These are phyloP conservation scores for Scytalidium sp. DNA, from an alignment of 2,329 filamentous ascomycete genomes.

Conservation along the genomic window DNA sequence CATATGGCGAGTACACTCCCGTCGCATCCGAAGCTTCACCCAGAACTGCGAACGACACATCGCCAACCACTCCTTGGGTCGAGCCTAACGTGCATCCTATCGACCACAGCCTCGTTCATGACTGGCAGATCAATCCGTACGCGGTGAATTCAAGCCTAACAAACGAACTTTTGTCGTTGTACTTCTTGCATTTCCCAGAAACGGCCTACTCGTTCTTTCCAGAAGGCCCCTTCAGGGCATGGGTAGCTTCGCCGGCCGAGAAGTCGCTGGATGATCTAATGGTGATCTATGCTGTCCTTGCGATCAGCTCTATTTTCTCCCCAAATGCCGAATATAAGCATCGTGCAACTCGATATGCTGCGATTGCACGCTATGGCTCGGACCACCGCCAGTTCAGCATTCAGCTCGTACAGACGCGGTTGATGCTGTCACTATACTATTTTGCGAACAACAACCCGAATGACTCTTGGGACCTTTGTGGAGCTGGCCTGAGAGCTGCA, in stretches of 20 bases:
- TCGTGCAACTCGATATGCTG: slow-evolving; percentile 45
- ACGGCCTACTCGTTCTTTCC: slow-evolving; percentile 55
- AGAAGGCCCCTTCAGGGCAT: slow-evolving; percentile 47
- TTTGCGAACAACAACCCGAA: slow-evolving; percentile 57
- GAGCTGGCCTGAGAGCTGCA: slow-evolving; percentile 58
- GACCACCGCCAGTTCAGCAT: slow-evolving; percentile 52
- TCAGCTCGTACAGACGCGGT: slow-evolving; percentile 63
- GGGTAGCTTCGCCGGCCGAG: slow-evolving; percentile 43
- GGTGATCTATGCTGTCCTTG: slow-evolving; percentile 58
- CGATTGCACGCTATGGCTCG: slow-evolving; percentile 56
- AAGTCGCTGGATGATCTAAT: slow-evolving; percentile 54
- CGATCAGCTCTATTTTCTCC: slow-evolving; percentile 54
- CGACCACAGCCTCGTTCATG: slow-evolving; percentile 15
- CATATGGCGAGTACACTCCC: slow-evolving; percentile 26
- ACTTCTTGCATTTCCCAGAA: slow-evolving; percentile 54
- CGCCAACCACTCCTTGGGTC: slow-evolving; percentile 16
- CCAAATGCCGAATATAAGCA: slow-evolving; percentile 38
- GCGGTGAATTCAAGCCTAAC: slow-evolving; percentile 45
- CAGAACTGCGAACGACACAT: slow-evolving; percentile 15
- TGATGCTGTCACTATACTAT: slow-evolving; percentile 66
- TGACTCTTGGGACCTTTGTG: slow-evolving; percentile 62
- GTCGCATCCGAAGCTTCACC: slow-evolving; percentile 27
- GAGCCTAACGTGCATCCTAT: slow-evolving; percentile 12
- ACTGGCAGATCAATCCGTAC: slow-evolving; percentile 46
- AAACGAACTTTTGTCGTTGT: slow-evolving; percentile 49